Evolutionary conservation across 305 asterid species (phyloP).

Genomic region (Rubia peregrina): DNA sequence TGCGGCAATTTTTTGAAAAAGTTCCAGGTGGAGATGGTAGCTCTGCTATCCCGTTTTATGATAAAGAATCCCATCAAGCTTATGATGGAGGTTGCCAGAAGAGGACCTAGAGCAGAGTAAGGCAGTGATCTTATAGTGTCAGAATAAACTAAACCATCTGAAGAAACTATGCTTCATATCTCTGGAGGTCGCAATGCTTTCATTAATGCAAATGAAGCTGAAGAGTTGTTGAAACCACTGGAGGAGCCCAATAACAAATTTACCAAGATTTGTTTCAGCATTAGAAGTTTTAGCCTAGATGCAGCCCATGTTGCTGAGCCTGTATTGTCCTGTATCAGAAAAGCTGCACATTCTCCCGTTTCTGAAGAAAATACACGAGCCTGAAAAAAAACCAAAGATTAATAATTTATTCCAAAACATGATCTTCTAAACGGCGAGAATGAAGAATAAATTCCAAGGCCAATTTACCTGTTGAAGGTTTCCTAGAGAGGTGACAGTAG

Average conservation of each 20-base stretch:
- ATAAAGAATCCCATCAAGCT: slow-evolving; percentile 85
- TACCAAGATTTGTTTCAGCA: slow-evolving; percentile 77
- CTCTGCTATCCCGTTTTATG: slow-evolving; percentile 81
- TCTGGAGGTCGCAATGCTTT: slow-evolving; percentile 72
- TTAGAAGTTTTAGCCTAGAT: slow-evolving; percentile 73
- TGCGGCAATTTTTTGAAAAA: slow-evolving; percentile 66
- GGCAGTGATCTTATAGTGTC: slow-evolving; percentile 38
- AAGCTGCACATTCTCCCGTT: slow-evolving; percentile 69
- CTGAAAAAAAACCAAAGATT: too few relatives aligned
- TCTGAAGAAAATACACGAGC: slow-evolving; percentile 64
- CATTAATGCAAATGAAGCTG: slow-evolving; percentile 55
- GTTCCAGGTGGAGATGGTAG: slow-evolving; percentile 87
- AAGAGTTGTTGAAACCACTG: slow-evolving; percentile 49
- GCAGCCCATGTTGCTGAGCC: slow-evolving; percentile 72
- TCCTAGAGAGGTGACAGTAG: slow-evolving; percentile 74
- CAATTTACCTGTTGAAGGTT: slow-evolving; percentile 69
- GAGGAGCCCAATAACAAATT: slow-evolving; percentile 50
- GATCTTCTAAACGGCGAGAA: too few relatives aligned
- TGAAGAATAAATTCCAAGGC: slow-evolving; percentile 4
- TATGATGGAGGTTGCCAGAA: slow-evolving; percentile 77
- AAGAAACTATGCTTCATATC: slow-evolving; percentile 60
- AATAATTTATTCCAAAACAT: too few relatives aligned
- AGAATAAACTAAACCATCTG: slow-evolving; percentile 36
- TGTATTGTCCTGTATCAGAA: slow-evolving; percentile 53
- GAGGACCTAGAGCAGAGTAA: slow-evolving; percentile 54